A percentile compares a stretch with the other conserved stretches of the same genome.
phyloP scores from a whole-genome alignment of 306 rosid species.

The Dryas drummondii region DNA sequence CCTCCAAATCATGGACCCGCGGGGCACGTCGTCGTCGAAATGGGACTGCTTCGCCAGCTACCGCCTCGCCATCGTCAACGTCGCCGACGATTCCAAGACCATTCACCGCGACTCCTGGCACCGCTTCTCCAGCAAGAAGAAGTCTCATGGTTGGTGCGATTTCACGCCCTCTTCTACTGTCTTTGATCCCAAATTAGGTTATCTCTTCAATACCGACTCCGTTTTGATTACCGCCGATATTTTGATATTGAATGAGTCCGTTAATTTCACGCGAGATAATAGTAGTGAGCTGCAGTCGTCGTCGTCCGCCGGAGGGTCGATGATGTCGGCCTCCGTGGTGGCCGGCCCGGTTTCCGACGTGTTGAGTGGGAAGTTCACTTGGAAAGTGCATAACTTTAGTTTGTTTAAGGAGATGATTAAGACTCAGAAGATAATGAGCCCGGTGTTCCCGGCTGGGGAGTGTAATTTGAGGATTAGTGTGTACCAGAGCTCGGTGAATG shows the following conservation, averaged over 20 bases:
- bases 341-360: constrained; percentile 71
- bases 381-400: constrained; percentile 96
- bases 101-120: constrained; percentile 98
- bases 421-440: constrained; percentile 98
- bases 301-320: constrained; percentile 30
- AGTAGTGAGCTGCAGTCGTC: constrained; percentile 75
- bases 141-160: constrained; percentile 99
- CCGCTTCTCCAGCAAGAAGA: constrained; percentile 90
- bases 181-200: constrained; percentile 87
- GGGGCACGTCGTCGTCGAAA: constrained; percentile 91
- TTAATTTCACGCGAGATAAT: constrained; percentile 83
- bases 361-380: constrained; percentile 93
- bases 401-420: constrained; percentile 90
- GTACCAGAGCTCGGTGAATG: constrained; percentile 92
- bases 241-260: constrained; percentile 78
- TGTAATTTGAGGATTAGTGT: constrained; percentile 99
- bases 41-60: constrained; percentile 99
- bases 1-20: constrained; percentile 99
- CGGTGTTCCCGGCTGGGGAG: constrained; percentile 96
- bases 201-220: constrained; percentile 61
- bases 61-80: constrained; percentile 81
- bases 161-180: constrained; percentile 86
- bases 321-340: constrained; percentile 52
- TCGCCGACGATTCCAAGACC: constrained; percentile 77
- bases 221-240: constrained; percentile 92